Conservation (phyloP, 306 rosid genomes). For the Notholithocarpus densiflorus region DNA sequence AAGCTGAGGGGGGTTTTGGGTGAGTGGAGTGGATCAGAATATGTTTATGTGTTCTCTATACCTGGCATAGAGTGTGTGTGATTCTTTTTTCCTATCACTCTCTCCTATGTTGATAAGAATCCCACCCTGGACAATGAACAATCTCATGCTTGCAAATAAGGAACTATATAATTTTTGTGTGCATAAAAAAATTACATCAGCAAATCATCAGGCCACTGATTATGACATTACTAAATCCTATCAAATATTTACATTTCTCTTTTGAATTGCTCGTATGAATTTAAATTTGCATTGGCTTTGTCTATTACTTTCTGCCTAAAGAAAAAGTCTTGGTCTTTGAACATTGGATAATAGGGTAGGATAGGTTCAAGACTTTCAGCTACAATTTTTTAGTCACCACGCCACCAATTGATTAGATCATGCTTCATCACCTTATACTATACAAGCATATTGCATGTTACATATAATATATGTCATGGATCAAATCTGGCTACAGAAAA, state of each 20-base stretch:
- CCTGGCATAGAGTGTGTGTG: conserved; percentile 33
- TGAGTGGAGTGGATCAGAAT: conserved; percentile 66
- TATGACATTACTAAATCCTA: not conserved
- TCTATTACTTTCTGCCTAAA: not conserved
- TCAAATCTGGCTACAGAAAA: no score
- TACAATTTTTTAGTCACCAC: no score
- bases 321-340: not conserved
- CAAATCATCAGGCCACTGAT: not conserved
- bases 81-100: conserved; percentile 41
- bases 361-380: no score
- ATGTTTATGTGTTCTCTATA: conserved; percentile 39
- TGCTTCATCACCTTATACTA: no score
- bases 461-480: no score
- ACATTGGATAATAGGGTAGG: not conserved
- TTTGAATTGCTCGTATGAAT: no score
- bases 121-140: conserved; percentile 31
- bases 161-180: not conserved
- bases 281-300: no score
- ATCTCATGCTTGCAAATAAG: conserved; percentile 10
- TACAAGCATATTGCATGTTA: no score
- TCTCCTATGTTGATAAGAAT: conserved; percentile 51
- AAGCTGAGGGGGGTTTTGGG: conserved; percentile 29
- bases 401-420: no score
- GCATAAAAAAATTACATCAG: conserved; percentile 18
- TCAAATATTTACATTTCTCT: not conserved